These are phyloP conservation scores for Pisolithus microcarpus DNA, from an alignment of 768 basidiomycete genomes.

Conservation along the genomic window DNA sequence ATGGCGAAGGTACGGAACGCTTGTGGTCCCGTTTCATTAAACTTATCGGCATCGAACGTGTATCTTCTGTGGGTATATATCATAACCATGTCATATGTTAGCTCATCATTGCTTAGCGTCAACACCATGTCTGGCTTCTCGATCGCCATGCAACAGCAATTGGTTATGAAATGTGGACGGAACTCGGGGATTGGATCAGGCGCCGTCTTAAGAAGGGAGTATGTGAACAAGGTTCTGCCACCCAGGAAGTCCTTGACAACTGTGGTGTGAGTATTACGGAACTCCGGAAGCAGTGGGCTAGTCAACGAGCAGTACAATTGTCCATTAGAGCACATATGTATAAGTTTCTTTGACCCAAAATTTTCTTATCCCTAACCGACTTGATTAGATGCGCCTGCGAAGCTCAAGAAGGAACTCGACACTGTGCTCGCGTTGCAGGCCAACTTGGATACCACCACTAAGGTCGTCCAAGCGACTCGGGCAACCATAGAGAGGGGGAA, in stretches of 20 bases:
- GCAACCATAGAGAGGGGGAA: too few relatives aligned
- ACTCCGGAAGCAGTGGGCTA: slow-evolving; percentile 1
- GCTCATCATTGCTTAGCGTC: slow-evolving; percentile 8
- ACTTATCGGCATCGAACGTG: slow-evolving; percentile 29
- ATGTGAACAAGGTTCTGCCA: slow-evolving; percentile 2
- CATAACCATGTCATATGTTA: not conserved
- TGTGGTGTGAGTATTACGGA: not conserved
- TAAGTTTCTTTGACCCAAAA: too few relatives aligned
- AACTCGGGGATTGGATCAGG: slow-evolving; percentile 30
- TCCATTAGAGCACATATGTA: slow-evolving; percentile 2
- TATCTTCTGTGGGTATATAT: slow-evolving; percentile 24
- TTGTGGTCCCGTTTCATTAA: slow-evolving; percentile 30
- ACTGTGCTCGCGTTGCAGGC: too few relatives aligned
- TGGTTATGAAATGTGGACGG: slow-evolving; percentile 17
- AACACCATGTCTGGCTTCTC: slow-evolving; percentile 27
- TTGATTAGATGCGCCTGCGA: too few relatives aligned
- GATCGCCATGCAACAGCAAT: slow-evolving; percentile 28
- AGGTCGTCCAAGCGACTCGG: too few relatives aligned
- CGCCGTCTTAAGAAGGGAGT: slow-evolving; percentile 15
- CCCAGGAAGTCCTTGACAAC: not conserved
- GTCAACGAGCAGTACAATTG: slow-evolving; percentile 1
- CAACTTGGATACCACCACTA: too few relatives aligned
- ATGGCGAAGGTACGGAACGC: slow-evolving; percentile 6
- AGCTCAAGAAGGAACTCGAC: too few relatives aligned
- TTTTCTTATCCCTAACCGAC: too few relatives aligned